These are phyloP conservation scores for Sclerotinia sclerotiorum DNA, from an alignment of 2,329 filamentous ascomycete species.

Conservation along the genomic window DNA sequence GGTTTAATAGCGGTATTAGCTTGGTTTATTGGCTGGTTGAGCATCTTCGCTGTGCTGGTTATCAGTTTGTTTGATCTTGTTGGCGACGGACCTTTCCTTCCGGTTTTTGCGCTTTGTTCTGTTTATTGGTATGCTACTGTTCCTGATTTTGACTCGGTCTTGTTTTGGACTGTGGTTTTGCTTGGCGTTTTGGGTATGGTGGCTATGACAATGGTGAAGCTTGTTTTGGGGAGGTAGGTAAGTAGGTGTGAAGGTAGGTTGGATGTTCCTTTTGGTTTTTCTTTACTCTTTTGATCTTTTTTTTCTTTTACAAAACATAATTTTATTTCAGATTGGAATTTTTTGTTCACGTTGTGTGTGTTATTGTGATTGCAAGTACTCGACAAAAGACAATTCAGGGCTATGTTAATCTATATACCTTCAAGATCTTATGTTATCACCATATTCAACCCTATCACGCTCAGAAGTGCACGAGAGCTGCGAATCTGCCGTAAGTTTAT, in stretches of 20 bases:
- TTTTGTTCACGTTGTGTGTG: background rate
- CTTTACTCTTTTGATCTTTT: background rate
- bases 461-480: no score
- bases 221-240: background rate
- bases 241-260: background rate
- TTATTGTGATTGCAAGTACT: background rate
- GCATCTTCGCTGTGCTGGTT: background rate
- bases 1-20: rapidly evolving
- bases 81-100: background rate
- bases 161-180: rapidly evolving
- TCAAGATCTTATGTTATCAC: background rate
- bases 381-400: no score
- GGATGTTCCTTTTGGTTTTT: background rate
- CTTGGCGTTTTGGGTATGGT: rapidly evolving
- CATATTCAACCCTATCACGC: no score
- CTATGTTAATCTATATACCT: background rate
- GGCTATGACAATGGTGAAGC: background rate
- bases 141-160: background rate
- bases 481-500: no score
- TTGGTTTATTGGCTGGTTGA: background rate
- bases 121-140: background rate
- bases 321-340: background rate
- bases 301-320: background rate
- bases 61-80: background rate
- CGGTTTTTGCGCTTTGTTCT: background rate